Evolutionary conservation across 352 stramenopile species (phyloP).

Genomic region (Albugo candida): DNA sequence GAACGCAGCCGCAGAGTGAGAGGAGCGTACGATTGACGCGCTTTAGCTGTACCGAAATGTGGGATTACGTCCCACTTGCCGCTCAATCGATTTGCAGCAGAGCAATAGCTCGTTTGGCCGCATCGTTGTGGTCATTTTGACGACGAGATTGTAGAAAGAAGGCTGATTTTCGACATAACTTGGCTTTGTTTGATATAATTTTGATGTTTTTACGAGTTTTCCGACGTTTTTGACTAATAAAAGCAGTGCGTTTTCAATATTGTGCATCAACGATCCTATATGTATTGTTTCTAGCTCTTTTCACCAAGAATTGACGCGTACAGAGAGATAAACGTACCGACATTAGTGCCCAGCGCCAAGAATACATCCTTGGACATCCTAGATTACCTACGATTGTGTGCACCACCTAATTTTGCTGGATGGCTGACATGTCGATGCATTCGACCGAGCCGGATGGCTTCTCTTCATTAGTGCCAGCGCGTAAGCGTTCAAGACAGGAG

Average conservation of each 20-base stretch:
- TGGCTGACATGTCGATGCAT: too few relatives aligned
- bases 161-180: slow-evolving; percentile 92
- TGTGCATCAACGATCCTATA: slow-evolving; percentile 10
- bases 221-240: slow-evolving; percentile 28
- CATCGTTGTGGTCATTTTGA: slow-evolving; percentile 72
- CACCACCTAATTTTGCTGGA: slow-evolving; percentile 10
- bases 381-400: slow-evolving; percentile 12
- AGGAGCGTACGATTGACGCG: background rate
- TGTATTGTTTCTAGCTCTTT: background rate
- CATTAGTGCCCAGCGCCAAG: slow-evolving; percentile 52
- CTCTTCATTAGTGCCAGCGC: too few relatives aligned
- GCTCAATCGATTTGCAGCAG: slow-evolving; percentile 80
- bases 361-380: slow-evolving; percentile 16
- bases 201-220: slow-evolving; percentile 61
- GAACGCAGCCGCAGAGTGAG: slow-evolving; percentile 1
- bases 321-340: slow-evolving; percentile 17
- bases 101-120: slow-evolving; percentile 55
- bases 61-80: slow-evolving; percentile 63
- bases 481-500: too few relatives aligned
- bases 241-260: slow-evolving; percentile 38
- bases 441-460: too few relatives aligned
- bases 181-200: slow-evolving; percentile 82
- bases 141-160: slow-evolving; percentile 87
- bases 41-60: slow-evolving; percentile 20
- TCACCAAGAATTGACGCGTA: background rate